These are phyloP conservation scores for Lactarius hatsudake DNA, from an alignment of 768 basidiomycete genomes.

Conservation along the genomic window DNA sequence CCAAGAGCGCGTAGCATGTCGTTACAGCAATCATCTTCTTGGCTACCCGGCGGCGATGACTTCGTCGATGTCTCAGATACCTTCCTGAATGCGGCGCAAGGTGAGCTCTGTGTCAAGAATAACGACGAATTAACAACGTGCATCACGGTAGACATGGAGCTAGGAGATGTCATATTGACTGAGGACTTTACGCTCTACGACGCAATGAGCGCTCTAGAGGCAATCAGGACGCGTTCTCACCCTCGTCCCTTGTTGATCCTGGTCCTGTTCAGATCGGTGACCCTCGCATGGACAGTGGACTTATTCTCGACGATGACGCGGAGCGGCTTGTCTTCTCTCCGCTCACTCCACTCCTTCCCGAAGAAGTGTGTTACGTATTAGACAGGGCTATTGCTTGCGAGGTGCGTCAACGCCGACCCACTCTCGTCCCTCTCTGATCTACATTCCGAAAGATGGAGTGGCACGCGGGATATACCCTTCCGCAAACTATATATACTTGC, in stretches of 20 bases:
- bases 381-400: slow-evolving; percentile 77
- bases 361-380: slow-evolving; percentile 87
- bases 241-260: slow-evolving; percentile 16
- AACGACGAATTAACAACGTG: background rate
- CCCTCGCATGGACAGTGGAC: slow-evolving; percentile 83
- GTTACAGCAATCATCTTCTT: background rate
- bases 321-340: slow-evolving; percentile 58
- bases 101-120: slow-evolving; percentile 37
- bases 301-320: slow-evolving; percentile 43
- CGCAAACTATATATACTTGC: slow-evolving; percentile 81
- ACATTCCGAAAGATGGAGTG: slow-evolving; percentile 67
- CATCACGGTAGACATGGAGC: slow-evolving; percentile 53
- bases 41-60: slow-evolving; percentile 53
- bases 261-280: slow-evolving; percentile 69
- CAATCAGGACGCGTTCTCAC: slow-evolving; percentile 35
- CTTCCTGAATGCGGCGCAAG: slow-evolving; percentile 59
- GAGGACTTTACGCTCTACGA: slow-evolving; percentile 75
- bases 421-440: slow-evolving; percentile 23
- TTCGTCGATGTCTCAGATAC: slow-evolving; percentile 63
- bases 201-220: slow-evolving; percentile 94
- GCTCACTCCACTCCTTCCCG: slow-evolving; percentile 57
- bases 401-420: slow-evolving; percentile 42
- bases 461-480: slow-evolving; percentile 81
- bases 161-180: slow-evolving; percentile 61
- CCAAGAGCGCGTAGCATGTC: slow-evolving; percentile 9